Percentiles rank a stretch among this genome's conserved stretches.
Conservation (phyloP, 768 basidiomycete genomes). For the Podaxis rugospora region DNA sequence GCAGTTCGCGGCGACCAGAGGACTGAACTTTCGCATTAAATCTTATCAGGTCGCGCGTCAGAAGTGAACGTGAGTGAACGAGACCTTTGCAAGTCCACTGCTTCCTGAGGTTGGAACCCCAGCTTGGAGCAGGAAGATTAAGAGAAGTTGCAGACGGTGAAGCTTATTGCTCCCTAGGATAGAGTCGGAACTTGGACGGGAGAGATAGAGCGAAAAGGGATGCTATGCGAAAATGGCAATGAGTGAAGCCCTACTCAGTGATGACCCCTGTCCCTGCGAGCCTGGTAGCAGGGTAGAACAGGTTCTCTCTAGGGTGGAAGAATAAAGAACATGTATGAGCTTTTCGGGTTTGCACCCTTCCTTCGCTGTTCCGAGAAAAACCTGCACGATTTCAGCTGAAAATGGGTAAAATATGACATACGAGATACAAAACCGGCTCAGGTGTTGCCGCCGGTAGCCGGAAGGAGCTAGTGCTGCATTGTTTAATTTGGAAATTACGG, state of each 20-base stretch:
- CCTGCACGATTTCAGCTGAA: not conserved
- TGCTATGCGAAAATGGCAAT: too few relatives aligned
- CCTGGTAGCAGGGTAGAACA: not conserved
- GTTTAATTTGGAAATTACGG: not conserved
- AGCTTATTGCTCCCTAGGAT: not conserved
- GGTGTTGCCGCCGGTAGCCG: not conserved
- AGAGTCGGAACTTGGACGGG: constrained; percentile 1
- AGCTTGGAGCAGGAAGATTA: not conserved
- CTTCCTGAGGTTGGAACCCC: not conserved
- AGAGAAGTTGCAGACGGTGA: not conserved
- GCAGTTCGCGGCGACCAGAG: not conserved
- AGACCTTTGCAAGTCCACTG: not conserved
- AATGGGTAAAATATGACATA: not conserved
- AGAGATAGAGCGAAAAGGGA: not conserved
- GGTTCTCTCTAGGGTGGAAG: not conserved
- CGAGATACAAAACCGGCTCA: not conserved
- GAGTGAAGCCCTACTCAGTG: too few relatives aligned
- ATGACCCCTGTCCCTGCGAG: not conserved
- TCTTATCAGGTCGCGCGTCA: not conserved
- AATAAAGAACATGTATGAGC: not conserved
- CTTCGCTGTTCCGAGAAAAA: not conserved
- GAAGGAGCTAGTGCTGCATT: not conserved
- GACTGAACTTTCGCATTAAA: not conserved
- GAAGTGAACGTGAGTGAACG: not conserved
- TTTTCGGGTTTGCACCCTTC: not conserved